A percentile compares a stretch with the other conserved stretches of the same genome.
These are phyloP conservation scores for Elsinoe necatrix DNA, from an alignment of 2,329 filamentous ascomycete species.

Conservation along the genomic window DNA sequence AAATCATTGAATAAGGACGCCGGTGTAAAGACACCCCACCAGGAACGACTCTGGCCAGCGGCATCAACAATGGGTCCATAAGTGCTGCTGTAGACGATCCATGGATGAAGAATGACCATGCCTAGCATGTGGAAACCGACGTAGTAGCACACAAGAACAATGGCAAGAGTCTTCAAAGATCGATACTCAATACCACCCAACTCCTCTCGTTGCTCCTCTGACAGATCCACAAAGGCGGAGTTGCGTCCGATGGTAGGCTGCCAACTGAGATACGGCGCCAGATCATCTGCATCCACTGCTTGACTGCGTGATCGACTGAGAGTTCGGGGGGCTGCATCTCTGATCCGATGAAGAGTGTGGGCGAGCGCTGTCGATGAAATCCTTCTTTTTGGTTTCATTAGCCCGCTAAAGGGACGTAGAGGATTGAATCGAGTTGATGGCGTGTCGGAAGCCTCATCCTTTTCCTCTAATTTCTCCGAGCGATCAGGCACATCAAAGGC, in stretches of 20 bases:
- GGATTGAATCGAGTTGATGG: constrained; percentile 17
- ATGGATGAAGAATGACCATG: constrained; percentile 65
- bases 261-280: constrained; percentile 87
- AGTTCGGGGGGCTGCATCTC: constrained; percentile 8
- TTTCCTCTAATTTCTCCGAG: constrained; percentile 29
- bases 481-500: constrained; percentile 58
- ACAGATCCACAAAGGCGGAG: constrained; percentile 81
- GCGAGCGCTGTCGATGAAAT: constrained; percentile 1
- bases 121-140: constrained; percentile 74
- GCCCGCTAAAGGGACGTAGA: constrained; percentile 15
- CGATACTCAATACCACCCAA: constrained; percentile 94
- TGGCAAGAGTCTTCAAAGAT: constrained; percentile 73
- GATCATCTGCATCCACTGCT: constrained; percentile 44
- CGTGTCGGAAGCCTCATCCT: constrained; percentile 15
- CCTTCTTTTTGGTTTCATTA: constrained; percentile 16
- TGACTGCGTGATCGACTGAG: constrained; percentile 26
- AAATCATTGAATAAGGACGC: constrained; percentile 89
- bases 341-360: background rate
- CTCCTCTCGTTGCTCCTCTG: constrained; percentile 86
- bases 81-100: constrained; percentile 58
- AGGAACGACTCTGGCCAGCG: constrained; percentile 57
- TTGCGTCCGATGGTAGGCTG: constrained; percentile 88
- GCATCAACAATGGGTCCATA: constrained; percentile 59
- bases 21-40: constrained; percentile 90
- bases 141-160: constrained; percentile 71